These are phyloP conservation scores for Stromatinia cepivora DNA, from an alignment of 2,329 filamentous ascomycete species.

Conservation along the genomic window DNA sequence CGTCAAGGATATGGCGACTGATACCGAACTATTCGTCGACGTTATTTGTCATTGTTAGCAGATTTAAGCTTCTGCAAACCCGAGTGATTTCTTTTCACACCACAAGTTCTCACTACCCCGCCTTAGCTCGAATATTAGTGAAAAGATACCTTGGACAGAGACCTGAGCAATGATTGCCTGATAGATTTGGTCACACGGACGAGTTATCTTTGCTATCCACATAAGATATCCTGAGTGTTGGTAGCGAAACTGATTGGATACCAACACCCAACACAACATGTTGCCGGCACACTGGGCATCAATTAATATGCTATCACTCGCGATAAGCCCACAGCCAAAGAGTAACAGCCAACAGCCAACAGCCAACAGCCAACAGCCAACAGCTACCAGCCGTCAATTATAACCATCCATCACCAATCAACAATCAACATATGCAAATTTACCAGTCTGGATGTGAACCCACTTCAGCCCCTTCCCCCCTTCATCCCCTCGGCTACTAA, in stretches of 20 bases:
- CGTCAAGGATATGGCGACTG: background rate
- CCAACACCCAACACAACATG: background rate
- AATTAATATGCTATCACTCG: background rate
- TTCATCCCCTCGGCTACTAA: slow-evolving; percentile 14
- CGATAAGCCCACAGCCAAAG: background rate
- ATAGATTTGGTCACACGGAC: slow-evolving; percentile 13
- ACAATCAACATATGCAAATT: background rate
- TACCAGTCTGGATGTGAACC: background rate
- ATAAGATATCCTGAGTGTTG: background rate
- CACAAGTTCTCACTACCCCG: background rate
- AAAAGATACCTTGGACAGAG: background rate
- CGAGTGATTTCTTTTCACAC: background rate
- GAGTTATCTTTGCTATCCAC: background rate
- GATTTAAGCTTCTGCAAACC: background rate
- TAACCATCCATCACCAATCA: background rate
- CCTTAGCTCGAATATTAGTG: background rate
- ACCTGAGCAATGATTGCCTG: slow-evolving; percentile 4
- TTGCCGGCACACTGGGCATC: background rate
- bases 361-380: background rate
- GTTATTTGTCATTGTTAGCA: background rate
- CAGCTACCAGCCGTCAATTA: background rate
- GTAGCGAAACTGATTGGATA: slow-evolving; percentile 8
- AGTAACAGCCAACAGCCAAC: background rate
- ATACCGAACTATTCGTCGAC: background rate
- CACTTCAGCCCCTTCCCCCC: background rate